phyloP scores from a whole-genome alignment of 2,329 filamentous ascomycete species.

The Cladobotryum mycophilum region DNA sequence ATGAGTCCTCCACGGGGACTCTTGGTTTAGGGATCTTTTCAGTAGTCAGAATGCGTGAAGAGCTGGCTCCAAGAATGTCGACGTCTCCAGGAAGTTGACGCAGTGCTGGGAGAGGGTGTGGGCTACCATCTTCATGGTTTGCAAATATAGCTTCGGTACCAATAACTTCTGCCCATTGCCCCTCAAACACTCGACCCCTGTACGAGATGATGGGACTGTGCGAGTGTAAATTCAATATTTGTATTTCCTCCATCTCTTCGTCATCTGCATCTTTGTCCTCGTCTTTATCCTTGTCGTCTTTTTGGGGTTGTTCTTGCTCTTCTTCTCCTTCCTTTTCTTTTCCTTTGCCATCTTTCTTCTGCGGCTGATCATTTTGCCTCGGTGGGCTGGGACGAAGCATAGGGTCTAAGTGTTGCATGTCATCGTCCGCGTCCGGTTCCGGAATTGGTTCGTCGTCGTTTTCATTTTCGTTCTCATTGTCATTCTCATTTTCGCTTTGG shows the following conservation, averaged over 20 bases:
- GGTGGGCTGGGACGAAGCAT: constrained; percentile 25
- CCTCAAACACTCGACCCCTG: constrained; percentile 69
- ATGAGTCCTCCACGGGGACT: constrained; percentile 26
- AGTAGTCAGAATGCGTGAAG: constrained; percentile 61
- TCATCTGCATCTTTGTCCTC: constrained; percentile 1
- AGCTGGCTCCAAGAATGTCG: constrained; percentile 66
- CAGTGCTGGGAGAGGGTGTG: constrained; percentile 36
- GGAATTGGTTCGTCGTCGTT: constrained; percentile 17
- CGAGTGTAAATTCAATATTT: constrained; percentile 79
- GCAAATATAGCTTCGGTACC: constrained; percentile 78
- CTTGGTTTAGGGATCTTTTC: constrained; percentile 54
- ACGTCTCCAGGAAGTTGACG: constrained; percentile 52
- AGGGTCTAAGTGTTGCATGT: constrained; percentile 25
- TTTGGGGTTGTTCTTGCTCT: constrained; percentile 7
- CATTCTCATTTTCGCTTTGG: constrained; percentile 10
- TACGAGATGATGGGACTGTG: constrained; percentile 73
- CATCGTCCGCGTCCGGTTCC: constrained; percentile 15
- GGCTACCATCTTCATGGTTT: constrained; percentile 43
- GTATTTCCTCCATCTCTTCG: constrained; percentile 45
- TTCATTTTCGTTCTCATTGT: constrained; percentile 12
- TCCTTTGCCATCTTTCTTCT: constrained; percentile 5
- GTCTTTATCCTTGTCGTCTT: constrained; percentile 9
- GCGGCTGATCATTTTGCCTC: neutral
- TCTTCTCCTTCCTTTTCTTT: constrained; percentile 16
- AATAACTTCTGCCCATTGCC: constrained; percentile 74